A percentile compares a stretch with the other conserved stretches of the same genome.
Evolutionary conservation across 192 early-diverging fungal genomes (phyloP).

Genomic region (Haplosporangium gracile): DNA sequence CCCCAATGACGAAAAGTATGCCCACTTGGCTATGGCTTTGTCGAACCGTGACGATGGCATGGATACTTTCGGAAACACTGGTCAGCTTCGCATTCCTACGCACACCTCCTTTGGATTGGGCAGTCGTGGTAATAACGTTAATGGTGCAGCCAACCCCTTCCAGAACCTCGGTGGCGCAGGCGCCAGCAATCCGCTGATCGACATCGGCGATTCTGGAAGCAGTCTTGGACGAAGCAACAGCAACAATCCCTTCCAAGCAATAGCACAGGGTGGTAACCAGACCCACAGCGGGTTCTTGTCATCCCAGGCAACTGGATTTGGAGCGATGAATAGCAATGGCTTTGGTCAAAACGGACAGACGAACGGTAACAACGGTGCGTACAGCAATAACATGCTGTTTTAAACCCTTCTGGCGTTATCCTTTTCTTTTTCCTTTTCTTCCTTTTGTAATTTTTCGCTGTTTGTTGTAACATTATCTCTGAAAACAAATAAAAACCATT

Average conservation of each 20-base stretch:
- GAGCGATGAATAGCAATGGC: constrained; percentile 10
- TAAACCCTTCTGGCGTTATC: not conserved
- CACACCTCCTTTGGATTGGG: constrained; percentile 39
- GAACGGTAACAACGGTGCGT: constrained; percentile 19
- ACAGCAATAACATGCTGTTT: constrained; percentile 41
- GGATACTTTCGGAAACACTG: constrained; percentile 69
- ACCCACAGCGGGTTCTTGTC: constrained; percentile 24
- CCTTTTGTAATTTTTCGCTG: not conserved
- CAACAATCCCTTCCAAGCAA: constrained; percentile 49
- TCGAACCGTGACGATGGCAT: constrained; percentile 58
- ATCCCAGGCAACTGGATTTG: constrained; percentile 43
- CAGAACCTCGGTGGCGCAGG: constrained; percentile 24
- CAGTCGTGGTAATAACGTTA: constrained; percentile 11
- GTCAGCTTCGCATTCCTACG: constrained; percentile 62
- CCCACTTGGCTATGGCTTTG: constrained; percentile 26
- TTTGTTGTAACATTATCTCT: not conserved
- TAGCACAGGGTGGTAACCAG: not conserved
- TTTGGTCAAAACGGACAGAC: not conserved
- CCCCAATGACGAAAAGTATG: constrained; percentile 34
- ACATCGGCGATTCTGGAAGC: constrained; percentile 24
- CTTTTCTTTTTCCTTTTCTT: not conserved
- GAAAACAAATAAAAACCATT: not conserved
- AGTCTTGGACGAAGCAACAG: constrained; percentile 17
- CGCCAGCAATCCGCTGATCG: constrained; percentile 35
- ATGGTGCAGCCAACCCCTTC: constrained; percentile 46